Evolutionary conservation across 306 rosid genomes (phyloP).

Genomic region (Bauhinia variegata): DNA sequence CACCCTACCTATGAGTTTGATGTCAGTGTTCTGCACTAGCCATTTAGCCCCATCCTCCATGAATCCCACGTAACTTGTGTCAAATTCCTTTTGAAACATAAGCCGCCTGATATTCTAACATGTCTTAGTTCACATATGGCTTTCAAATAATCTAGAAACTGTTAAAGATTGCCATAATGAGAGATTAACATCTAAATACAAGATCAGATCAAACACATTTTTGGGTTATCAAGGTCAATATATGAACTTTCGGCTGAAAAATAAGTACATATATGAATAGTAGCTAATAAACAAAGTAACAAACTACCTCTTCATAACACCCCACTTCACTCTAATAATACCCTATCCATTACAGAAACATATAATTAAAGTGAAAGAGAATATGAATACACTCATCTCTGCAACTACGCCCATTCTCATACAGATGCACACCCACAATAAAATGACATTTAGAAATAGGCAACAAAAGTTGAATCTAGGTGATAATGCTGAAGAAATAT

Average conservation of each 20-base stretch:
- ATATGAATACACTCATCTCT: too few species aligned
- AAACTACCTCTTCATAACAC: constrained; percentile 4
- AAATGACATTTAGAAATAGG: too few species aligned
- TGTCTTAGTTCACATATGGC: constrained; percentile 17
- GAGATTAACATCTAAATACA: constrained; percentile 7
- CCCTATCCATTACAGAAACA: too few species aligned
- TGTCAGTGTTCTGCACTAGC: constrained; percentile 85
- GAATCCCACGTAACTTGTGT: constrained; percentile 79
- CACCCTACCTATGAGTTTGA: constrained; percentile 93
- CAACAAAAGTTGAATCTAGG: too few species aligned
- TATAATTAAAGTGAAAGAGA: too few species aligned
- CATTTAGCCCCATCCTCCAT: constrained; percentile 89
- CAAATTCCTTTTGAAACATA: constrained; percentile 79
- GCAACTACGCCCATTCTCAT: too few species aligned
- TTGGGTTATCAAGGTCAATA: constrained; percentile 8
- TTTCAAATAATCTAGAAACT: constrained; percentile 24
- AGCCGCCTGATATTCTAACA: constrained; percentile 66
- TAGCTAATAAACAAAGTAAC: too few species aligned
- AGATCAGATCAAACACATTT: constrained; percentile 19
- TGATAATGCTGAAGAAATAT: too few species aligned
- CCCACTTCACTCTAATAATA: constrained; percentile 10
- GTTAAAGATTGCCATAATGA: constrained; percentile 12
- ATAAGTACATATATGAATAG: too few species aligned
- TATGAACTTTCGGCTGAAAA: background rate
- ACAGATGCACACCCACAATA: too few species aligned